Evolutionary conservation across 1,139 yeast genomes (phyloP).

Genomic region (Entelexis sorbosivorans): DNA sequence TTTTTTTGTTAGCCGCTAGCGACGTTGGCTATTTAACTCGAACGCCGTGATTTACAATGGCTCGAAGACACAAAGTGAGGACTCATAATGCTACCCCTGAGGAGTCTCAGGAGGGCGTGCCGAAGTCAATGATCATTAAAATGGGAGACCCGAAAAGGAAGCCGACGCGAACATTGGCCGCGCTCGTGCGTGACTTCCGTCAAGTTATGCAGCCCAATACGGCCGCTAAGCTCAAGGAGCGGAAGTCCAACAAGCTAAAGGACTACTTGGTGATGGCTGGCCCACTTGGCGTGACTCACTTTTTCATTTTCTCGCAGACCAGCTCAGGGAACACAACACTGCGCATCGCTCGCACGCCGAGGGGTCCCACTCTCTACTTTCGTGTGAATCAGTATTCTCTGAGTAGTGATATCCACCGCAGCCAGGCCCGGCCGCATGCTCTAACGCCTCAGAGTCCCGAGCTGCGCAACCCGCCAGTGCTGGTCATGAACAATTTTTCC

Average conservation of each 20-base stretch:
- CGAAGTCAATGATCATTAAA: slow-evolving; percentile 86
- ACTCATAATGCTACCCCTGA: slow-evolving; percentile 64
- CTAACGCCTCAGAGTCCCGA: slow-evolving; percentile 22
- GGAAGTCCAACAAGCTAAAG: slow-evolving; percentile 73
- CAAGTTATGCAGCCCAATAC: slow-evolving; percentile 94
- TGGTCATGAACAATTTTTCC: slow-evolving; percentile 82
- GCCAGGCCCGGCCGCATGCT: slow-evolving; percentile 29
- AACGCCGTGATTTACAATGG: slow-evolving; percentile 21
- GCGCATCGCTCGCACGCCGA: slow-evolving; percentile 76
- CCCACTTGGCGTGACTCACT: slow-evolving; percentile 83
- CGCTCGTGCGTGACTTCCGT: slow-evolving; percentile 78
- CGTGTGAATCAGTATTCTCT: slow-evolving; percentile 66
- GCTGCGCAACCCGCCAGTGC: slow-evolving; percentile 80
- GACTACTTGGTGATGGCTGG: slow-evolving; percentile 97
- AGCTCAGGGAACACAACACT: slow-evolving; percentile 69
- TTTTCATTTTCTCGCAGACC: slow-evolving; percentile 76
- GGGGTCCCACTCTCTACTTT: slow-evolving; percentile 90
- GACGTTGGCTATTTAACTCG: too few relatives aligned
- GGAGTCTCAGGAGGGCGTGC: slow-evolving; percentile 45
- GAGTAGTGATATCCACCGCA: slow-evolving; percentile 68
- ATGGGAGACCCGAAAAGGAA: slow-evolving; percentile 57
- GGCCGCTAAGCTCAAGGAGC: slow-evolving; percentile 74
- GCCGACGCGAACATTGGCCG: slow-evolving; percentile 69
- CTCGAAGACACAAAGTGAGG: slow-evolving; percentile 50
- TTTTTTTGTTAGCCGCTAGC: background rate